A percentile compares a stretch with the other conserved stretches of the same genome.
Evolutionary conservation across 2,329 filamentous ascomycete species (phyloP).

Genomic region (Myriosclerotinia duriaeana): DNA sequence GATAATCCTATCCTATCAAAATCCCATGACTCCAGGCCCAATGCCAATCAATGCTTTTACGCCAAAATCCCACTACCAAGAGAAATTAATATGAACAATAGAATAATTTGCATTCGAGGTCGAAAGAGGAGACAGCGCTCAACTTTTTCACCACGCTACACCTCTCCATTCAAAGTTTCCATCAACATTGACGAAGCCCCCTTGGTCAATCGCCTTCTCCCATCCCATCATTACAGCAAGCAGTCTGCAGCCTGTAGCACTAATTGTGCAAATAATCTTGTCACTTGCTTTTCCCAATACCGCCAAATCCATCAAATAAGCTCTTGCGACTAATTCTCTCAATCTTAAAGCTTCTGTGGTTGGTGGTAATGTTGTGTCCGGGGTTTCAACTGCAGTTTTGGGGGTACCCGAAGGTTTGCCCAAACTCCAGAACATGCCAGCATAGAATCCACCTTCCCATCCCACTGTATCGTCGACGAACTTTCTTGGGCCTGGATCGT

Average conservation of each 20-base stretch:
- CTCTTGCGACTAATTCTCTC: conserved; percentile 72
- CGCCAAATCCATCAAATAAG: conserved; percentile 77
- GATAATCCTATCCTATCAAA: neutral
- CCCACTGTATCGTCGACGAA: conserved; percentile 76
- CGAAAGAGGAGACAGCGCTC: conserved; percentile 2
- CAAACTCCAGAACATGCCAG: conserved; percentile 76
- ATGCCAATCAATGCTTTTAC: conserved; percentile 6
- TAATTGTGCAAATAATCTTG: conserved; percentile 73
- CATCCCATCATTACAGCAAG: conserved; percentile 86
- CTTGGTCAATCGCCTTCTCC: conserved; percentile 62
- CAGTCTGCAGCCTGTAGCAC: conserved; percentile 69
- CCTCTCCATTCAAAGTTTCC: conserved; percentile 62
- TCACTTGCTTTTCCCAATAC: conserved; percentile 69
- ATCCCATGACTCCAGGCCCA: neutral
- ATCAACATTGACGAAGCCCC: conserved; percentile 77
- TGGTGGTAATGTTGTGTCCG: conserved; percentile 41
- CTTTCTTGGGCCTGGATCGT: conserved; percentile 54
- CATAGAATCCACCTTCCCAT: conserved; percentile 88
- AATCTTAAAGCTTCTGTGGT: conserved; percentile 58
- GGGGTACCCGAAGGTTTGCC: conserved; percentile 48
- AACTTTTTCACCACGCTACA: conserved; percentile 37
- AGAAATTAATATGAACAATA: conserved; percentile 9
- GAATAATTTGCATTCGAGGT: neutral
- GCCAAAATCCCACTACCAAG: neutral
- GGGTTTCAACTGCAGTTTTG: conserved; percentile 39